Conservation (phyloP, 108 stramenopile genomes). For the Fragilaria crotonensis region DNA sequence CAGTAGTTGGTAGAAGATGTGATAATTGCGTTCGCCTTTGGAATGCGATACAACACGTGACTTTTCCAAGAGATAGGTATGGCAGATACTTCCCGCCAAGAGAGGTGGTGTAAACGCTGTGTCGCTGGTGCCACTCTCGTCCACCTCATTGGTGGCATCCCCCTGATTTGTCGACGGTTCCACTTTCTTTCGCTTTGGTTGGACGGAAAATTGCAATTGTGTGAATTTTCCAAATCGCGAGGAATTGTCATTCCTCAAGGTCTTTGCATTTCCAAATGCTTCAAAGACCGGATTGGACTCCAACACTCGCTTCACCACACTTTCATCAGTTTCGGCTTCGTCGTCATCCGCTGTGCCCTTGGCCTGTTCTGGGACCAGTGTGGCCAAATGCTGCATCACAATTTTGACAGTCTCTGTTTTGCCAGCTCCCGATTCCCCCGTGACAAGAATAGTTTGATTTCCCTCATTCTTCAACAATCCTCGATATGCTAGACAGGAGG, state of each 20-base stretch:
- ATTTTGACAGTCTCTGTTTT: constrained; percentile 91
- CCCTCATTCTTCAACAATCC: constrained; percentile 37
- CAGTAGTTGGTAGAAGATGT: constrained; percentile 88
- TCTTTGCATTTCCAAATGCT: constrained; percentile 84
- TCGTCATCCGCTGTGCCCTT: constrained; percentile 16
- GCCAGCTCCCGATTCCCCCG: constrained; percentile 85
- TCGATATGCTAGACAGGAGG: constrained; percentile 61
- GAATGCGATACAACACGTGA: constrained; percentile 78
- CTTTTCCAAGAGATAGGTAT: constrained; percentile 91
- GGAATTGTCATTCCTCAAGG: constrained; percentile 67
- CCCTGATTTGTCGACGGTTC: constrained; percentile 37
- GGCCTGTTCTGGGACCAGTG: constrained; percentile 43
- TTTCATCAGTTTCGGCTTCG: constrained; percentile 23
- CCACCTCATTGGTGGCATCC: constrained; percentile 18
- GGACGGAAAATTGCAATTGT: constrained; percentile 57
- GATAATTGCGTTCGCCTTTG: constrained; percentile 87
- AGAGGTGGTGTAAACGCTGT: too few species aligned
- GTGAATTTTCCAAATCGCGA: constrained; percentile 85
- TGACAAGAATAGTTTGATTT: constrained; percentile 76
- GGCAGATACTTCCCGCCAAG: constrained; percentile 44
- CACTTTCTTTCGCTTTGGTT: constrained; percentile 27
- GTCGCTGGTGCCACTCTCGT: not conserved
- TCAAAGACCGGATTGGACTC: constrained; percentile 78
- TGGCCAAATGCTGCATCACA: constrained; percentile 79
- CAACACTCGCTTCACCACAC: constrained; percentile 54